phyloP scores from a whole-genome alignment of 345 rosid species.

The Passiflora organensis region DNA sequence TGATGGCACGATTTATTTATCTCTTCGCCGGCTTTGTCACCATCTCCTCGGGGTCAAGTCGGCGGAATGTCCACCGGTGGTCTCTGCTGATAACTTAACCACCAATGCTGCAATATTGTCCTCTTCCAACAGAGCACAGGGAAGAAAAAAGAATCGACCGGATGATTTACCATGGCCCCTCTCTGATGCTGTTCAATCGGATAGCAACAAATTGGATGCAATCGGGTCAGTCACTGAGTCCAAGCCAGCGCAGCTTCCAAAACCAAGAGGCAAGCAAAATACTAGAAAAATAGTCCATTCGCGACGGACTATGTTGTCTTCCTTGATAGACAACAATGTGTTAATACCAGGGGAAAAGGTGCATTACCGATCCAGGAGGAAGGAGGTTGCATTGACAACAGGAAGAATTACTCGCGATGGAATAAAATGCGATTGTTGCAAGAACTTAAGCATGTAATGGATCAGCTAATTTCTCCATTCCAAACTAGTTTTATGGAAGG shows the following conservation, averaged over 20 bases:
- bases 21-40: constrained; percentile 13
- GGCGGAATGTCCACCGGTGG: background rate
- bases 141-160: no score
- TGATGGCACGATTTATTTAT: constrained; percentile 2
- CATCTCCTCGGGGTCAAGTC: background rate
- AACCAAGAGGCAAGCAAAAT: background rate
- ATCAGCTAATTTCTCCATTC: no score
- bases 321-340: constrained; percentile 37
- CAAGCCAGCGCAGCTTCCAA: background rate
- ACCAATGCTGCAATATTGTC: background rate
- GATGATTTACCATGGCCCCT: no score
- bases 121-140: no score
- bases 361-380: background rate
- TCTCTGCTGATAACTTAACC: no score
- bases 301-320: constrained; percentile 28
- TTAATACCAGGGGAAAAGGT: constrained; percentile 13
- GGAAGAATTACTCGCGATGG: constrained; percentile 18
- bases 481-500: no score
- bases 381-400: background rate
- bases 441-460: no score
- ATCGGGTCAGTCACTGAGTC: no score
- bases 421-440: constrained; percentile 15
- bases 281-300: background rate
- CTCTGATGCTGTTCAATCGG: no score
- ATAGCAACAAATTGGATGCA: no score